These are phyloP conservation scores for Trichoderma virens DNA, from an alignment of 495 filamentous ascomycete genomes.

Conservation along the genomic window DNA sequence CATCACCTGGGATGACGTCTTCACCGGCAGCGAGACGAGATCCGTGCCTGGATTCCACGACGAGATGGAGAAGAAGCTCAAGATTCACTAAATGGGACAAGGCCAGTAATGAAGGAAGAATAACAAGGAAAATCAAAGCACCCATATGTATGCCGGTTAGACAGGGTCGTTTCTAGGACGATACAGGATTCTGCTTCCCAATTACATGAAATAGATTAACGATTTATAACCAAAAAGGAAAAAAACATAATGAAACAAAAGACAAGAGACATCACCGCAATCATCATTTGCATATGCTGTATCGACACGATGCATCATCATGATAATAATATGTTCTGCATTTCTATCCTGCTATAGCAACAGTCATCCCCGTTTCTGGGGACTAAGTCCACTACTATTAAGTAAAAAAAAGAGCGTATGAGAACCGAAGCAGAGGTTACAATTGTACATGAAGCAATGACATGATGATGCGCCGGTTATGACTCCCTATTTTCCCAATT, in stretches of 20 bases:
- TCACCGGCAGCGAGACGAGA: constrained; percentile 61
- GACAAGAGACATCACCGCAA: neutral
- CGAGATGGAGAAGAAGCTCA: constrained; percentile 87
- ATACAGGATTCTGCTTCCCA: neutral
- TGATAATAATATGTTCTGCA: neutral
- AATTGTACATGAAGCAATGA: constrained; percentile 1
- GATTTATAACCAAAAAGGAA: no score
- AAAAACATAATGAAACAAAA: neutral
- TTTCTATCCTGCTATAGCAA: constrained; percentile 5
- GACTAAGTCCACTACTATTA: neutral
- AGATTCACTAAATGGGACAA: constrained; percentile 28
- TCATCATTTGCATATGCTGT: neutral
- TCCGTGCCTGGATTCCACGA: constrained; percentile 66
- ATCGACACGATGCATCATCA: neutral
- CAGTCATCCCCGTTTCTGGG: neutral
- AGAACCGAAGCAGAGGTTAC: neutral
- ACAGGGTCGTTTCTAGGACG: neutral
- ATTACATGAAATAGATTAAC: neutral
- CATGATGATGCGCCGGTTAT: neutral
- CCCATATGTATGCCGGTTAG: neutral
- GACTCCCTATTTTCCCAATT: constrained; percentile 6
- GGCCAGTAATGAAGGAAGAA: neutral
- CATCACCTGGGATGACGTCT: constrained; percentile 89
- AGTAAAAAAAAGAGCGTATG: neutral
- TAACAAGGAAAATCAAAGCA: neutral